Evolutionary conservation across 306 rosid species (phyloP).

Genomic region (Lathyrus aphaca): DNA sequence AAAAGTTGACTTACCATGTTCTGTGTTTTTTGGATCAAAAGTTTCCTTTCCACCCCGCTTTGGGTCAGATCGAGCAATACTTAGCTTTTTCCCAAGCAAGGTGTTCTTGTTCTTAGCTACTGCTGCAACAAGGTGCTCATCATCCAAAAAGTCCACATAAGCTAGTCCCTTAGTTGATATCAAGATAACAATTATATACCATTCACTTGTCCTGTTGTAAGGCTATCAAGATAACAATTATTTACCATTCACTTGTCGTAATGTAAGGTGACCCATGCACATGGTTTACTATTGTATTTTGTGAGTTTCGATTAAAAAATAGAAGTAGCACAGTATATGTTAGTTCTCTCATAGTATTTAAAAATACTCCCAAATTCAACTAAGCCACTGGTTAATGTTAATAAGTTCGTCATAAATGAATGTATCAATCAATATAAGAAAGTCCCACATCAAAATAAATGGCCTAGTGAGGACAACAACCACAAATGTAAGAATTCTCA

Average conservation of each 20-base stretch:
- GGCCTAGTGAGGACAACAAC: conserved; percentile 12
- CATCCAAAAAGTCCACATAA: conserved; percentile 82
- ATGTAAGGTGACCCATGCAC: not conserved
- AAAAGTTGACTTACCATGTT: conserved; percentile 48
- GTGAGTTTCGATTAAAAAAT: not conserved
- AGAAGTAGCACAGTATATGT: not conserved
- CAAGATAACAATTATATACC: conserved; percentile 25
- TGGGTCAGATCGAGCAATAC: conserved; percentile 84
- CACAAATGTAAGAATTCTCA: conserved; percentile 6
- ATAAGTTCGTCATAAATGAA: not conserved
- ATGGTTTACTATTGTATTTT: not conserved
- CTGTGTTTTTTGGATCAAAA: conserved; percentile 42
- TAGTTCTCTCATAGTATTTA: too few species aligned
- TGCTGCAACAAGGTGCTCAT: conserved; percentile 80
- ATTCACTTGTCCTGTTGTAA: not conserved
- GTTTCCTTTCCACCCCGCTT: conserved; percentile 60
- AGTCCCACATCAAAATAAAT: not conserved
- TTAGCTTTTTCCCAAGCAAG: conserved; percentile 75
- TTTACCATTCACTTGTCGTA: conserved; percentile 17
- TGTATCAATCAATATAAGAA: not conserved
- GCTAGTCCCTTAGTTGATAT: conserved; percentile 78
- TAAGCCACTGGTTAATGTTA: conserved; percentile 5
- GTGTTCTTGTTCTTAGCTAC: conserved; percentile 66
- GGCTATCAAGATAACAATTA: conserved; percentile 19
- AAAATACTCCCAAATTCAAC: too few species aligned